These are phyloP conservation scores for Mucor racemosus DNA, from an alignment of 371 early-diverging fungal species.

Conservation along the genomic window DNA sequence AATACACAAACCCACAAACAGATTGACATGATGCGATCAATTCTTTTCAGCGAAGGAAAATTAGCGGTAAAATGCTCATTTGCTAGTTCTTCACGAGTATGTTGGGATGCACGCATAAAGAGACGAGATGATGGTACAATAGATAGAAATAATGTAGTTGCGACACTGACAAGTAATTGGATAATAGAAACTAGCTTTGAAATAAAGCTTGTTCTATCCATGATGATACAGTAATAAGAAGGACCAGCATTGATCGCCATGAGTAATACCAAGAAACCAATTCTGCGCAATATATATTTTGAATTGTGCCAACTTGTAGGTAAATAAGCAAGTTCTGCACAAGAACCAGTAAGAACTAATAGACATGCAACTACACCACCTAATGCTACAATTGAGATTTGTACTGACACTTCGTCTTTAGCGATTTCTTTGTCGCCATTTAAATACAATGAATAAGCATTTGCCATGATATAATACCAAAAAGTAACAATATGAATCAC, in stretches of 20 bases:
- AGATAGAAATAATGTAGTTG: conserved; percentile 69
- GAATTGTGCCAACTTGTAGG: conserved; percentile 68
- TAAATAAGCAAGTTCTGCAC: conserved; percentile 75
- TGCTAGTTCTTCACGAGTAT: conserved; percentile 56
- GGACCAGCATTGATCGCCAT: conserved; percentile 73
- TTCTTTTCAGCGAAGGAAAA: conserved; percentile 74
- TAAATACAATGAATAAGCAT: conserved; percentile 72
- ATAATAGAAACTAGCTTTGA: conserved; percentile 67
- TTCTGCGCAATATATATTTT: conserved; percentile 62
- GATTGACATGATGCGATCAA: conserved; percentile 80
- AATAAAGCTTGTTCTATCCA: conserved; percentile 51
- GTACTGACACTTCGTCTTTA: conserved; percentile 52
- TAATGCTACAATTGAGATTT: conserved; percentile 73
- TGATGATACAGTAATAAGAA: conserved; percentile 62
- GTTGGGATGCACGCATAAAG: conserved; percentile 55
- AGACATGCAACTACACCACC: conserved; percentile 78
- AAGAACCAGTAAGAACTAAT: conserved; percentile 68
- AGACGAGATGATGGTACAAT: conserved; percentile 72
- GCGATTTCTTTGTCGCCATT: conserved; percentile 47
- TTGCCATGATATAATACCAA: conserved; percentile 82
- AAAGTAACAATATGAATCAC: conserved; percentile 84
- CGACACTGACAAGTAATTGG: conserved; percentile 70
- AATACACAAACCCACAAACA: conserved; percentile 81
- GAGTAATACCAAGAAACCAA: conserved; percentile 63
- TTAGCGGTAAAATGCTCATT: conserved; percentile 79